Base-by-base conservation (phyloP, 148 eudicot genomes). In the Vaccinium darrowii region DNA sequence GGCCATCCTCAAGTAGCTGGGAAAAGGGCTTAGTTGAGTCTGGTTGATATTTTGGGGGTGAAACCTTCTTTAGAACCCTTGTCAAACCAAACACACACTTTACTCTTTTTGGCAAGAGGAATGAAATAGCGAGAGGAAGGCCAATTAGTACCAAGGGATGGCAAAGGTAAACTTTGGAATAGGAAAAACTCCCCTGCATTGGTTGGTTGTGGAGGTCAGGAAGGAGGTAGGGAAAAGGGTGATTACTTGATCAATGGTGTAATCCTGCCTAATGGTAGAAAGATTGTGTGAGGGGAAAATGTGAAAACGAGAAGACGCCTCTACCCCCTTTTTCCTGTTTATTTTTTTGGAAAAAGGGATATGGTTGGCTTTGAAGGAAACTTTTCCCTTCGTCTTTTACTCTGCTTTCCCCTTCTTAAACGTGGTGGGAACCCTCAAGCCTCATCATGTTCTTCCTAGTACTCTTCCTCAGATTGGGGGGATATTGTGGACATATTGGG, bases 161-260 rank as follows among this genome's bases (percentile, higher is more conserved):
- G 19, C 33, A 78, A 49, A 52, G 62, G 8, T 52, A 10, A 16
- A 62, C 21, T 78, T 23, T 54, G 39, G n/a, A 23, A 53, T 52
- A 52, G 62, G 49, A 33, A 76, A 79, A 30, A 56, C 15, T 57
- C 62, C 50, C 82, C 57, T 49, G 79, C 79, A 56, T 79, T 79
- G 82, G 18, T 53, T 56, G 65, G 14, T 79, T 79, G 67, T 13
- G 67, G 14, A 79, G 49, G 49, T 79, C 6, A 79, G 67, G 43
- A 79, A 56, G 49, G 23, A 56, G 49, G 50, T 8, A 16, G 67
- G 60, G 33, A 36, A 54, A 56, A 79, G 15, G 67, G 82, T 9
- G 23, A 57, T 56, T 30, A 39, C 15, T 30, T 56, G 25, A 78
- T 25, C 81, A 47, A 78, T 12, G 18, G 23, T 53, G 21, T 78